A percentile compares a stretch with the other conserved stretches of the same genome.
Evolutionary conservation across 352 stramenopile genomes (phyloP).

Genomic region (Phytophthora palmivora): DNA sequence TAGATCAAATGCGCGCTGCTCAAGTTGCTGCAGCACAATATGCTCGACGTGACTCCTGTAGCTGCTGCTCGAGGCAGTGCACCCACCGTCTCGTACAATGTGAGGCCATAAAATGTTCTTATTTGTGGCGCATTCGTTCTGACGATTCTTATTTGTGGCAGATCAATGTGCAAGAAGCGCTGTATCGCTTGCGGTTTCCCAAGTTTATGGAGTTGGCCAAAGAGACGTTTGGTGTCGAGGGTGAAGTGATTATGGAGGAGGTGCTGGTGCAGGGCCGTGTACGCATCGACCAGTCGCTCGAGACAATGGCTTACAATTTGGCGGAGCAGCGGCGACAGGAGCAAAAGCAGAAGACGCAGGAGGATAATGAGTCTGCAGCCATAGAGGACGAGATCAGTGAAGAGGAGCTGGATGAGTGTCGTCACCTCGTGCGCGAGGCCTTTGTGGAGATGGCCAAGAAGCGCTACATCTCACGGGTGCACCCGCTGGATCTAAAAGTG

Average conservation of each 20-base stretch:
- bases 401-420: conserved; percentile 74
- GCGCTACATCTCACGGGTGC: conserved; percentile 86
- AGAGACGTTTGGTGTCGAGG: conserved; percentile 75
- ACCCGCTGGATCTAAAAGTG: conserved; percentile 83
- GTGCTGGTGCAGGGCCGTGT: conserved; percentile 85
- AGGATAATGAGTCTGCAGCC: conserved; percentile 17
- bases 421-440: conserved; percentile 57
- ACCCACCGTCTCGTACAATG: conserved; percentile 53
- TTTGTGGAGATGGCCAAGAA: conserved; percentile 92
- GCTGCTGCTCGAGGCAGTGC: conserved; percentile 26
- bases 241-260: conserved; percentile 90
- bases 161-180: conserved; percentile 82
- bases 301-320: conserved; percentile 84
- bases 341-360: conserved; percentile 33
- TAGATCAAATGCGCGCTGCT: conserved; percentile 84
- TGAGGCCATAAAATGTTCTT: conserved; percentile 27
- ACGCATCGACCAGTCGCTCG: conserved; percentile 86
- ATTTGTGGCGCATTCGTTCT: conserved; percentile 4
- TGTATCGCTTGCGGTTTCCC: conserved; percentile 87
- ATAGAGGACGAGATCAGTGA: conserved; percentile 65
- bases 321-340: conserved; percentile 63
- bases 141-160: conserved; percentile 28
- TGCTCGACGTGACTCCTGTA: conserved; percentile 70
- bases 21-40: conserved; percentile 90
- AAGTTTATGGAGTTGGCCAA: conserved; percentile 87